Percentiles rank a stretch among this genome's conserved stretches.
Evolutionary conservation across 2,329 filamentous ascomycete genomes (phyloP).

Genomic region (Verticillium longisporum): DNA sequence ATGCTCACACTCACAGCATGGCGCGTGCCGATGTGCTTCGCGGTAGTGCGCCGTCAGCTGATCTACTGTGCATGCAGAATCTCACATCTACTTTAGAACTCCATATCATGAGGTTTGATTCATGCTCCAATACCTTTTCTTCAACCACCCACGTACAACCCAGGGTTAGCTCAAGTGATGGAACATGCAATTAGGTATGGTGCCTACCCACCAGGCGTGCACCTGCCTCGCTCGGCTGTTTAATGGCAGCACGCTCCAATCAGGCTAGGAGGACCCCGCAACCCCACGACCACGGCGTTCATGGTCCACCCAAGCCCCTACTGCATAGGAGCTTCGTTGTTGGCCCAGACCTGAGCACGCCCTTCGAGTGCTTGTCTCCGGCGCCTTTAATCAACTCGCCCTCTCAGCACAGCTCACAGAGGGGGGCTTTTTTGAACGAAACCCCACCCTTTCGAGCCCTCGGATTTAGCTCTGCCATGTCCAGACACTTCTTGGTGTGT

Average conservation of each 20-base stretch:
- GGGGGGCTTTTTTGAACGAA: not conserved
- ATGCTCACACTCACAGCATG: not conserved
- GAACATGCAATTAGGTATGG: too few species aligned
- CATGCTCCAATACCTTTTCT: not conserved
- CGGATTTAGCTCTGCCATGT: not conserved
- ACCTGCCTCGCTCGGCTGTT: not conserved
- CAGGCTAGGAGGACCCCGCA: not conserved
- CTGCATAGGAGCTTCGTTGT: not conserved
- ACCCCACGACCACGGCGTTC: not conserved
- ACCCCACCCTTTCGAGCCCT: not conserved
- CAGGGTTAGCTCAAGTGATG: too few species aligned
- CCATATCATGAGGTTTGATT: not conserved
- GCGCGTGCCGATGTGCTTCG: not conserved
- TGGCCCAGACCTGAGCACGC: not conserved
- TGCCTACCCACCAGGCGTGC: too few species aligned
- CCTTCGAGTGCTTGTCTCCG: not conserved
- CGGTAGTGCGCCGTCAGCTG: not conserved
- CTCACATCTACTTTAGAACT: not conserved
- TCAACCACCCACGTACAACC: too few species aligned
- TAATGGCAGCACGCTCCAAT: not conserved
- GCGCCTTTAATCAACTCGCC: not conserved
- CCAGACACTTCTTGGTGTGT: not conserved
- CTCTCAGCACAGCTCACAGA: not conserved
- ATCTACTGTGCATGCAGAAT: not conserved
- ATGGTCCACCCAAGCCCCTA: too few species aligned